phyloP scores from a whole-genome alignment of 805 yeast genomes.

The Pichia thaimueangensis region DNA sequence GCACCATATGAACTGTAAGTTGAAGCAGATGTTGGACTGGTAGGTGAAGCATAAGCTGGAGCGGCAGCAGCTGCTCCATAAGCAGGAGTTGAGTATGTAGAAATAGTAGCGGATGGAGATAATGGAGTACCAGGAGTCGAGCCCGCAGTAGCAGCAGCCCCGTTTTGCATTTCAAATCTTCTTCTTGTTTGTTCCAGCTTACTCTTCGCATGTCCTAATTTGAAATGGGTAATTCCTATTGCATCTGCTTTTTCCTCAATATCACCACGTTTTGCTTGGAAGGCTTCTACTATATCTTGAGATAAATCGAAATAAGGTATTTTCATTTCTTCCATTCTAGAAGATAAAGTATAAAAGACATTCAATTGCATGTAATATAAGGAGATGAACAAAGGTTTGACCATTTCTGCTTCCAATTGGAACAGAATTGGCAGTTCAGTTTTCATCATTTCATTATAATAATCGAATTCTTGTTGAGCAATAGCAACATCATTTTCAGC shows the following conservation, averaged over 20 bases:
- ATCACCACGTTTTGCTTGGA: slow-evolving; percentile 75
- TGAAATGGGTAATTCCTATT: slow-evolving; percentile 85
- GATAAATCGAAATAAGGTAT: slow-evolving; percentile 91
- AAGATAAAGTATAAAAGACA: slow-evolving; percentile 88
- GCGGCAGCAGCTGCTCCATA: slow-evolving; percentile 27
- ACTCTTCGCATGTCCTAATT: slow-evolving; percentile 78
- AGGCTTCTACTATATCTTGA: slow-evolving; percentile 79
- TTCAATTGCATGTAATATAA: slow-evolving; percentile 97
- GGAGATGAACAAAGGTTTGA: slow-evolving; percentile 88
- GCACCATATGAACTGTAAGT: slow-evolving; percentile 13
- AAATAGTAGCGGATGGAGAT: slow-evolving; percentile 16
- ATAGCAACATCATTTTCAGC: slow-evolving; percentile 85
- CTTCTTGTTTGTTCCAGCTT: slow-evolving; percentile 80
- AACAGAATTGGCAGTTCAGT: slow-evolving; percentile 84
- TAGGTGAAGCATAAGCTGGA: slow-evolving; percentile 26
- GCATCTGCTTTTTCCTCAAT: slow-evolving; percentile 86
- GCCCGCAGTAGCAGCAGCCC: too few relatives aligned
- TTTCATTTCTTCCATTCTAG: slow-evolving; percentile 90
- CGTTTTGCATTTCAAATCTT: slow-evolving; percentile 48
- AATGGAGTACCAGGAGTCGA: slow-evolving; percentile 28
- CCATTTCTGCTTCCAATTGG: slow-evolving; percentile 83
- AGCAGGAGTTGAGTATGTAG: slow-evolving; percentile 13
- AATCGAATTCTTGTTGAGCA: slow-evolving; percentile 93
- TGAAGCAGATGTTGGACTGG: slow-evolving; percentile 28
- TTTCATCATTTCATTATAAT: slow-evolving; percentile 91